Base-by-base conservation (phyloP, 2,329 filamentous ascomycete species). In the Kalaharituber pfeilii region DNA sequence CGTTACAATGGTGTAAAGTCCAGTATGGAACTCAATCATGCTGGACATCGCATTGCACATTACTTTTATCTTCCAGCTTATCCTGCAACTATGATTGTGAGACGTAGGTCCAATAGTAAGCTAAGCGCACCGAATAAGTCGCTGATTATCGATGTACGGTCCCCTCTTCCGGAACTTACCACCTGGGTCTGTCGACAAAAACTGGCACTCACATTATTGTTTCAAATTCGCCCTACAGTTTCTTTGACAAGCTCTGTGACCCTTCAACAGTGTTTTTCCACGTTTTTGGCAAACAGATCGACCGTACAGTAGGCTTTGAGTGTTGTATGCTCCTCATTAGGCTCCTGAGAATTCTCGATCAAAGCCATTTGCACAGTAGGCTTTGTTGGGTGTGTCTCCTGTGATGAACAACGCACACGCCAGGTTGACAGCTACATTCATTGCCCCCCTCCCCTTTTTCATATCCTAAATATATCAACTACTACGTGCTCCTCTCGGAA, bases 21-120 rank as follows among this genome's bases (percentile, higher is more conserved):
- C 15, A 2, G 24, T 9, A 47, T 15, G 33, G 33, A 39, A 20
- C 42, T 3, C 42, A 25, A 47, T 11, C 42, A 22, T 20, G 42
- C 22, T 47, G 42, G 42, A 45, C 39, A 45, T 45, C 42, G 42
- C 42, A 47, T 47, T 22, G 42, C 42, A 39, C 20, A 47, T 47
- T 47, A 47, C 42, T 22, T n/a, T 47, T 47, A 47, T 47, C 42
- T 47, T n/a, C 42, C 5, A 24, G 42, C 42, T 47, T 47, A 47
- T 47, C 42, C 42, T 47, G 42, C 42, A 47, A 15, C 42, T 47
- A 22, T 47, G 5, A 5, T 47, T 47, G 42, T 47, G 18, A 47
- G 42, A 47, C 24, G 24, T 47, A 25, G 25, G 42, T 20, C 42
- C 42, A 47, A 47, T 47, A 47, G 22, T 47, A 22, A 47, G 5